Evolutionary conservation across 2,329 filamentous ascomycete genomes (phyloP).

Genomic region (Stromatinia cepivora): DNA sequence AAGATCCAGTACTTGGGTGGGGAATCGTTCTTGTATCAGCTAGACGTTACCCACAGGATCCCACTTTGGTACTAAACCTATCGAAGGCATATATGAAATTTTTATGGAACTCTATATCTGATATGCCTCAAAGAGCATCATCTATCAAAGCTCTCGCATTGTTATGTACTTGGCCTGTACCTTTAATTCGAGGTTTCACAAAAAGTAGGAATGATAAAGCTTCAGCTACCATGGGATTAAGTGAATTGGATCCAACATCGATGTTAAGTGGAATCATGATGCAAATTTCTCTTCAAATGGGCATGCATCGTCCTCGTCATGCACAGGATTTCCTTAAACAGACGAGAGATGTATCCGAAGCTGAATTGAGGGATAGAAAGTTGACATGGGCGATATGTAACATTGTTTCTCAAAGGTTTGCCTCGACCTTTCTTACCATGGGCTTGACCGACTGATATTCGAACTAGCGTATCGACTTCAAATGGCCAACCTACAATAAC

Average conservation of each 20-base stretch:
- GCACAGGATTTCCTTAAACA: constrained; percentile 32
- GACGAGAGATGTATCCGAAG: constrained; percentile 29
- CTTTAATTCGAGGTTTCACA: constrained; percentile 31
- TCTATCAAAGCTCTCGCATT: constrained; percentile 36
- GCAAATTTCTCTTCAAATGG: constrained; percentile 37
- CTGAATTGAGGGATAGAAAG: constrained; percentile 51
- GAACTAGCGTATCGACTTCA: constrained; percentile 60
- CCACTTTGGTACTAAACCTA: constrained; percentile 47
- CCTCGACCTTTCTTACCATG: not conserved
- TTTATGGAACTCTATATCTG: constrained; percentile 31
- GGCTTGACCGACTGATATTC: not conserved
- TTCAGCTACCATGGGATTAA: constrained; percentile 22
- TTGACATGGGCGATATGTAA: constrained; percentile 69
- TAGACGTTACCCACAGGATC: constrained; percentile 57
- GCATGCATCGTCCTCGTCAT: constrained; percentile 34
- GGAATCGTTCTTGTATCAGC: constrained; percentile 63
- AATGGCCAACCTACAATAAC: constrained; percentile 66
- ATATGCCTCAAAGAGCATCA: constrained; percentile 30
- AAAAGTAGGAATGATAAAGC: constrained; percentile 24
- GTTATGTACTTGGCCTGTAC: constrained; percentile 39
- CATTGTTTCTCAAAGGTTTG: constrained; percentile 62
- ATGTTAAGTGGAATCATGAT: constrained; percentile 38
- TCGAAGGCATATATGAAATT: constrained; percentile 27
- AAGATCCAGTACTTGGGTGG: constrained; percentile 68
- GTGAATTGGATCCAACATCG: constrained; percentile 32